Conservation (phyloP, 371 early-diverging fungal genomes). For the Rhizopus sp. region DNA sequence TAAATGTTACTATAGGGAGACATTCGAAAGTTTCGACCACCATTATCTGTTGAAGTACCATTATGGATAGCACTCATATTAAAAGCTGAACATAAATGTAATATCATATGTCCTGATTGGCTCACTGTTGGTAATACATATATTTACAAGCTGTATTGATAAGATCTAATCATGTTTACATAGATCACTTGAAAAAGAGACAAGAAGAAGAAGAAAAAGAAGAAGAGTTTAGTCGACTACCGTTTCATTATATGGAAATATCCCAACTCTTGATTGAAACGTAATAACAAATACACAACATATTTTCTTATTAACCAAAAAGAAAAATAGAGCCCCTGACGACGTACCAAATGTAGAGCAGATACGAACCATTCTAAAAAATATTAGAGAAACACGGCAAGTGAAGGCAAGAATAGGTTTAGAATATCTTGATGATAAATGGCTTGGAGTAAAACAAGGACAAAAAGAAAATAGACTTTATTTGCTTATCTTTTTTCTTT, state of each 20-base stretch:
- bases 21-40: slow-evolving; percentile 65
- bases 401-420: slow-evolving; percentile 79
- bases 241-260: slow-evolving; percentile 83
- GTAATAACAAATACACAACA: slow-evolving; percentile 40
- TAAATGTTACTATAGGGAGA: slow-evolving; percentile 7
- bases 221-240: slow-evolving; percentile 72
- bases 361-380: slow-evolving; percentile 74
- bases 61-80: slow-evolving; percentile 88
- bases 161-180: background rate
- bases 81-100: slow-evolving; percentile 80
- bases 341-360: slow-evolving; percentile 76
- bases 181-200: slow-evolving; percentile 57
- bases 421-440: slow-evolving; percentile 59
- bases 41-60: slow-evolving; percentile 70
- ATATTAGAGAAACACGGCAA: slow-evolving; percentile 83
- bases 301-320: background rate
- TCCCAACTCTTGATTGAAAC: slow-evolving; percentile 73
- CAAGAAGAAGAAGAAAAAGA: slow-evolving; percentile 63
- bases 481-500: slow-evolving; percentile 1
- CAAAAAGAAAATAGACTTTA: background rate
- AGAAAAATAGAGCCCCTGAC: slow-evolving; percentile 65
- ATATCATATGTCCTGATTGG: slow-evolving; percentile 86
- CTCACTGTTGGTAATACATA: slow-evolving; percentile 42
- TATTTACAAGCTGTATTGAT: background rate
- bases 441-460: slow-evolving; percentile 61